phyloP scores from a whole-genome alignment of 2,329 filamentous ascomycete species.

The Thelonectria discophora region DNA sequence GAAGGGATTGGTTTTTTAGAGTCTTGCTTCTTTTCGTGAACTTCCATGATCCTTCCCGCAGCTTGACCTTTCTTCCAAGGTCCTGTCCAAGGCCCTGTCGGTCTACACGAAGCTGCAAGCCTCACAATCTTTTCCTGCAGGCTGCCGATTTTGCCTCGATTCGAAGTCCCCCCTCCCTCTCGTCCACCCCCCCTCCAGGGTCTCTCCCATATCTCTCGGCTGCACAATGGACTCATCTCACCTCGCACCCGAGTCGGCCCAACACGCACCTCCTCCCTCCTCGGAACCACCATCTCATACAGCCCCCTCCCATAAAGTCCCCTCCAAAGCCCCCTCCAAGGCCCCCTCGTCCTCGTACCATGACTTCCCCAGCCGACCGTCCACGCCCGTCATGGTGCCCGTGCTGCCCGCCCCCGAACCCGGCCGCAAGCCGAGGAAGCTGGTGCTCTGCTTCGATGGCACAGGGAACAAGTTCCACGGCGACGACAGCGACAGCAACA shows the following conservation, averaged over 20 bases:
- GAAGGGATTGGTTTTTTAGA: background rate
- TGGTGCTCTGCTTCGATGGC: constrained; percentile 70
- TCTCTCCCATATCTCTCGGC: too few relatives aligned
- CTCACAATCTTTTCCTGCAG: background rate
- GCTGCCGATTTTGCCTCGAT: background rate
- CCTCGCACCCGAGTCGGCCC: constrained; percentile 33
- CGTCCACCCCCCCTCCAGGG: too few relatives aligned
- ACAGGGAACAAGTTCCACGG: constrained; percentile 72
- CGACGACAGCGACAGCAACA: constrained; percentile 70
- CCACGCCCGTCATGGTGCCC: constrained; percentile 35
- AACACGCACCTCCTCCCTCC: constrained; percentile 19
- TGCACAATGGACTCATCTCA: constrained; percentile 39
- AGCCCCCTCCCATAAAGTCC: too few relatives aligned
- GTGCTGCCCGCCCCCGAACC: constrained; percentile 22
- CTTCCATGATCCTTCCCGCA: too few relatives aligned
- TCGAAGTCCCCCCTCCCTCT: background rate
- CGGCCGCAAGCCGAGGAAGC: constrained; percentile 51
- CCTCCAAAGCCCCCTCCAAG: constrained; percentile 17
- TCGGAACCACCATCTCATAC: constrained; percentile 16
- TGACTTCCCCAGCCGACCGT: constrained; percentile 36
- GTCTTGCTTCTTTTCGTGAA: too few relatives aligned
- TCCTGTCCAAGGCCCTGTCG: background rate
- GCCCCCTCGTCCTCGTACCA: constrained; percentile 19
- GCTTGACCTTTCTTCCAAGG: too few relatives aligned
- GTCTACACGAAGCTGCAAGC: background rate